These are phyloP conservation scores for Pyricularia sp. DNA, from an alignment of 2,329 filamentous ascomycete genomes.

Conservation along the genomic window DNA sequence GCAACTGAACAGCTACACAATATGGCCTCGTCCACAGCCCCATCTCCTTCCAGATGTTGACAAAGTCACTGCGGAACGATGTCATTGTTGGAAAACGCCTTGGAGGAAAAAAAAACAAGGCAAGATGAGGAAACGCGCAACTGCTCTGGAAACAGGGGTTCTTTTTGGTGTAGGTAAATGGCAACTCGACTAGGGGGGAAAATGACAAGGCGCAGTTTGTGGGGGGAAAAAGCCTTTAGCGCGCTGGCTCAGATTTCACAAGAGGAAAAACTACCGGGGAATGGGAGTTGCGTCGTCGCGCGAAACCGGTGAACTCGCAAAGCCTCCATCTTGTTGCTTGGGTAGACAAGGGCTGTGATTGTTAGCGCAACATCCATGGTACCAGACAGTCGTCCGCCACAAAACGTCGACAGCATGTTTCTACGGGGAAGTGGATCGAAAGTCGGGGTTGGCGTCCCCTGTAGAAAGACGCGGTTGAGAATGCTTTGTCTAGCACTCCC, in stretches of 20 bases:
- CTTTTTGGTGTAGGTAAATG: not conserved
- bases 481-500: not conserved
- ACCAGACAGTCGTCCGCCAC: too few species aligned
- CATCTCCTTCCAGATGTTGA: not conserved
- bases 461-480: not conserved
- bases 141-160: not conserved
- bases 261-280: too few species aligned
- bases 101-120: too few species aligned
- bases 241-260: not conserved
- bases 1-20: not conserved
- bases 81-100: not conserved
- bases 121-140: not conserved
- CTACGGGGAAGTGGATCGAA: not conserved
- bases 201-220: not conserved
- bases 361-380: too few species aligned
- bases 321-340: too few species aligned
- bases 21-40: not conserved
- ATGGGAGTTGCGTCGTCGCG: not conserved
- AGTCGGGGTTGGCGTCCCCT: not conserved
- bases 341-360: too few species aligned
- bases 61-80: not conserved
- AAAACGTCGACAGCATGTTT: not conserved
- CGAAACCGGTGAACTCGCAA: not conserved
- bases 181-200: not conserved
- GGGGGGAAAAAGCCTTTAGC: not conserved